Evolutionary conservation across 495 filamentous ascomycete species (phyloP), one percentile per base, ranked within the genome.

Genomic region (Neurospora sp.): DNA sequence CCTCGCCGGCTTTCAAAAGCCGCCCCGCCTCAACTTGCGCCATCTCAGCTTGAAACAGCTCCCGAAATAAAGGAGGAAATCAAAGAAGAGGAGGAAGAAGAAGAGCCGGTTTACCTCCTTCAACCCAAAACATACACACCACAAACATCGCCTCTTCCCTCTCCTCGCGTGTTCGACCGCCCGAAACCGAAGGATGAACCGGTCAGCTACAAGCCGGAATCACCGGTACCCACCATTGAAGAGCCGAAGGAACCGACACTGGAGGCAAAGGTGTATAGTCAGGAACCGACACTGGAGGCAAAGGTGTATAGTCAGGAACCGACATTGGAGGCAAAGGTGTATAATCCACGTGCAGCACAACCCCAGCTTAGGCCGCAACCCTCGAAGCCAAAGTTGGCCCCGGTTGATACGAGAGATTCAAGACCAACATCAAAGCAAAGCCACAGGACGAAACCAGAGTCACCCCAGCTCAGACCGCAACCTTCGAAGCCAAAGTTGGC

Each of bases 61-160:
- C 20, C 22, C 22, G 27, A 35, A 14, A 31, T 16, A 31, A 35
- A 35, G 3, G 71, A 76, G 7, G 73, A 78, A 20, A 65, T 73
- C 22, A 73, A 71, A 22, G 72, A 74, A 53, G 68, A 73, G 4
- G 53, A 77, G 27, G 38, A 77, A 1, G 79, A 81, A 37, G 80
- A 82, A 59, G 77, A 79, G 14, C 76, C 80, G 0, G 72, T 87
- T 16, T 86, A 83, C 73, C 81, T 87, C 20, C 75, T 88, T 42
- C 84, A 87, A 71, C 87, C 87, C 14, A 82, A 82, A 70, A 88
- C 85, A 1, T 88, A 88, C 74, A 88, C 84, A 9, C 87, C 87
- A 1, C 81, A 83, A 40, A 84, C 86, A 8, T 82, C 81, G 18
- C 84, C 84, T 16, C 75, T 84, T 35, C 84, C 84, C n/a, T 86